Evolutionary conservation across 345 rosid species (phyloP), one percentile per base, ranked within the genome.

Genomic region (Eutrema yunnanense): DNA sequence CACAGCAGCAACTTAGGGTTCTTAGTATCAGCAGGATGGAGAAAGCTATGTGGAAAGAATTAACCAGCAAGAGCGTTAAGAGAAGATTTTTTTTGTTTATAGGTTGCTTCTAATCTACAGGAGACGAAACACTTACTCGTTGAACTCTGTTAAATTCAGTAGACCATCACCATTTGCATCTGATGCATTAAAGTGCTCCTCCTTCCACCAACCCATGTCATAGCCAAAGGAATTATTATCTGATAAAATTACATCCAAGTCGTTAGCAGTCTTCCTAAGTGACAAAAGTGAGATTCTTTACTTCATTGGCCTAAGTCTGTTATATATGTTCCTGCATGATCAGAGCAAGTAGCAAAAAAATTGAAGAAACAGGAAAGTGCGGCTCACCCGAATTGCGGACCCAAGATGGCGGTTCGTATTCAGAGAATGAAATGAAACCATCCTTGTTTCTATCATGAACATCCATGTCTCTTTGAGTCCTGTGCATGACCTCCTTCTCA

Each of bases 141-240:
- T 96, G 77, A 96, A 96, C 85, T 96, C 97, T 0, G 94, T 90
- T 66, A 90, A 62, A 78, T 96, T 88, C 78, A 96, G 74, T 13
- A 85, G 79, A 49, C 96, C 96, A 85, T 96, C 96, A 79, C 95
- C 97, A 82, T 90, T 84, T 6, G 78, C 92, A 90, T 96, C 99
- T 19, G 99, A 87, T 61, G 97, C 97, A 79, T 88, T 90, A 65
- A 96, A 96, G 82, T 96, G 99, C 74, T 88, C 97, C 80, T 85
- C 94, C 80, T 83, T 92, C 99, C 98, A 92, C 99, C 99, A 96
- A 58, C 97, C 99, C 94, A 92, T 96, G 22, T 90, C 90, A 78
- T 82, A 81, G 47, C 92, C 96, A 80, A 86, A 85, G 29, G 97
- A 79, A 64, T 75, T 66, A 3, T 86, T 81, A 77, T 85, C 98